These are phyloP conservation scores for Penicillium sp. DNA, from an alignment of 2,329 filamentous ascomycete genomes.

Conservation along the genomic window DNA sequence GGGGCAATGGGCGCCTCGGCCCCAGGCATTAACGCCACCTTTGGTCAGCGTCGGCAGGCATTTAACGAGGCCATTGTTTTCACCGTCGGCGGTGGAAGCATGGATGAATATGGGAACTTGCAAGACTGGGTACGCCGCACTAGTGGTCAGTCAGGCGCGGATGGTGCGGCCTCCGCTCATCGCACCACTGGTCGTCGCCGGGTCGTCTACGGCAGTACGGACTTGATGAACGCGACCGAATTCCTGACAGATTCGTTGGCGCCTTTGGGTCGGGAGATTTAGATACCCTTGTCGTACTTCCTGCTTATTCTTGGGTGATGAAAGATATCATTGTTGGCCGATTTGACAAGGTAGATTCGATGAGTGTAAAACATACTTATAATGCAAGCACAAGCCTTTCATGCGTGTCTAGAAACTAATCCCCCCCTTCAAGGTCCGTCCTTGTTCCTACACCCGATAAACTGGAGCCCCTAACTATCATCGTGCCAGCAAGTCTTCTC, in stretches of 20 bases:
- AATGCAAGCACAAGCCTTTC: conserved; percentile 16
- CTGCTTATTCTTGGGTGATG: conserved; percentile 1
- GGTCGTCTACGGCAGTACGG: conserved; percentile 94
- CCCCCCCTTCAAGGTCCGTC: neutral
- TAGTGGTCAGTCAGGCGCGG: conserved; percentile 55
- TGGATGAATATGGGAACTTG: conserved; percentile 98
- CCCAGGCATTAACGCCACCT: conserved; percentile 75
- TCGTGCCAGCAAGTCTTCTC: neutral
- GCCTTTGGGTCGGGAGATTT: conserved; percentile 59
- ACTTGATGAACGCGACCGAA: conserved; percentile 63
- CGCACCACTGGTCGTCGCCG: conserved; percentile 59
- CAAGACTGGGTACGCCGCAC: conserved; percentile 92
- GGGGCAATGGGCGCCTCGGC: conserved; percentile 48
- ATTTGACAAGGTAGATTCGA: conserved; percentile 5
- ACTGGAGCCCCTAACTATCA: neutral
- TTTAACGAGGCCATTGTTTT: conserved; percentile 94
- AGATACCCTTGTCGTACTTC: conserved; percentile 13
- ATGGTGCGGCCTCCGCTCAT: conserved; percentile 41
- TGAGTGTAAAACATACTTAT: conserved; percentile 26
- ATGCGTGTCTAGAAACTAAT: neutral
- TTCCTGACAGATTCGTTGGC: conserved; percentile 61
- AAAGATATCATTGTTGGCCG: conserved; percentile 2
- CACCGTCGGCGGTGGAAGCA: conserved; percentile 91
- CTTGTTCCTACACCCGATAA: neutral
- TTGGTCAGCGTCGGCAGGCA: conserved; percentile 86